Evolutionary conservation across 2,329 filamentous ascomycete species (phyloP).

Genomic region (Phaeosphaeria sp.): DNA sequence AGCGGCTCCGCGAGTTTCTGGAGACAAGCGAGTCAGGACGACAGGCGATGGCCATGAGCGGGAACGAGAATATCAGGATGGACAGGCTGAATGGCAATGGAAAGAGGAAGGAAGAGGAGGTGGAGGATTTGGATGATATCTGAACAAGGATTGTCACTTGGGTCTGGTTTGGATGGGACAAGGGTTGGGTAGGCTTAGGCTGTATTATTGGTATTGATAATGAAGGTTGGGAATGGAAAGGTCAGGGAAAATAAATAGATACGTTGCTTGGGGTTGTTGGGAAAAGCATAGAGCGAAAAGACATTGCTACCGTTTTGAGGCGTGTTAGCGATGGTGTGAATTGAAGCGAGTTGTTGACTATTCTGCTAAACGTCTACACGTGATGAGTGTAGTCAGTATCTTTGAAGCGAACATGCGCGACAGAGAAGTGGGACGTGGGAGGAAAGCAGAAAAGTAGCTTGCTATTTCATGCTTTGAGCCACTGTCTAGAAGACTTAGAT

Average conservation of each 20-base stretch:
- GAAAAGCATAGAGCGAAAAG: not conserved
- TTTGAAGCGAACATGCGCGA: too few relatives aligned
- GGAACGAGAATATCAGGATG: conserved; percentile 39
- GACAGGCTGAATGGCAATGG: conserved; percentile 52
- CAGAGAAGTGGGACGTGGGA: too few relatives aligned
- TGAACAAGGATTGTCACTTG: conserved; percentile 27
- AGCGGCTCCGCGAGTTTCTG: conserved; percentile 87
- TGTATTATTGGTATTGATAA: not conserved
- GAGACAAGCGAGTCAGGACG: conserved; percentile 85
- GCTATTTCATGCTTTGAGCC: too few relatives aligned
- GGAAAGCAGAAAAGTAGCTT: too few relatives aligned
- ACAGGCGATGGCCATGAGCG: conserved; percentile 77
- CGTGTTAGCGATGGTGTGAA: not conserved
- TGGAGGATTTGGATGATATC: conserved; percentile 46
- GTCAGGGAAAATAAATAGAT: not conserved
- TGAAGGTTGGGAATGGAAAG: not conserved
- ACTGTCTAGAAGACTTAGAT: too few relatives aligned
- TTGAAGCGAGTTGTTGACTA: not conserved
- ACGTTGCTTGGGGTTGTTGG: not conserved
- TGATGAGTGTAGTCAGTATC: too few relatives aligned
- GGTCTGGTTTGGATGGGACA: not conserved
- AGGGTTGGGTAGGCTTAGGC: not conserved
- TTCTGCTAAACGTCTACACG: too few relatives aligned
- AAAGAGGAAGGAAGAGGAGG: conserved; percentile 47
- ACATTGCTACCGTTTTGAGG: not conserved